Evolutionary conservation across 192 early-diverging fungal genomes (phyloP).

Genomic region (Rhizophagus prolifer): DNA sequence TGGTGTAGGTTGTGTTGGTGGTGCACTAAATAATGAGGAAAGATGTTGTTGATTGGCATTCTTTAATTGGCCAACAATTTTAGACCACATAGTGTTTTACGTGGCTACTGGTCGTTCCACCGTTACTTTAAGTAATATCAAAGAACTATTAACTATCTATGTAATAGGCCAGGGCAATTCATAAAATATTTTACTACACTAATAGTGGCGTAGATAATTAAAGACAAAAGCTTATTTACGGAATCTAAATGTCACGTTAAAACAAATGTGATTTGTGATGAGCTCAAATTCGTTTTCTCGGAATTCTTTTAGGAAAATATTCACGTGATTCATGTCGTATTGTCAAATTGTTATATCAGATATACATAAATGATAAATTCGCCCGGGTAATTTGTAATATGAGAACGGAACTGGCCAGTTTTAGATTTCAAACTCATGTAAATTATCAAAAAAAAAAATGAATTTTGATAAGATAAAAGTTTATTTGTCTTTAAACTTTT

Average conservation of each 20-base stretch:
- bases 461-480: background rate
- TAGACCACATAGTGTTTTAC: constrained; percentile 29
- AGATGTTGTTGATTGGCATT: constrained; percentile 14
- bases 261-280: too few relatives aligned
- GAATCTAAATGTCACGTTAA: too few relatives aligned
- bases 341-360: too few relatives aligned
- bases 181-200: too few relatives aligned
- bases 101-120: background rate
- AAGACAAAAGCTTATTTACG: too few relatives aligned
- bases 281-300: too few relatives aligned
- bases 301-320: too few relatives aligned
- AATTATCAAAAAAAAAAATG: background rate
- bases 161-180: background rate
- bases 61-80: constrained; percentile 27
- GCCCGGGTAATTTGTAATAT: too few relatives aligned
- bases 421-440: background rate
- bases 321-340: too few relatives aligned
- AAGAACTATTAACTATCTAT: background rate
- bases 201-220: too few relatives aligned
- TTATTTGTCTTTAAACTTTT: background rate
- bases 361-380: too few relatives aligned
- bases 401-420: background rate
- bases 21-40: background rate
- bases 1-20: background rate
- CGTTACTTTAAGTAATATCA: background rate